A percentile compares a stretch with the other conserved stretches of the same genome.
Conservation (phyloP, 257 asterid species). For the Solanum boliviense region DNA sequence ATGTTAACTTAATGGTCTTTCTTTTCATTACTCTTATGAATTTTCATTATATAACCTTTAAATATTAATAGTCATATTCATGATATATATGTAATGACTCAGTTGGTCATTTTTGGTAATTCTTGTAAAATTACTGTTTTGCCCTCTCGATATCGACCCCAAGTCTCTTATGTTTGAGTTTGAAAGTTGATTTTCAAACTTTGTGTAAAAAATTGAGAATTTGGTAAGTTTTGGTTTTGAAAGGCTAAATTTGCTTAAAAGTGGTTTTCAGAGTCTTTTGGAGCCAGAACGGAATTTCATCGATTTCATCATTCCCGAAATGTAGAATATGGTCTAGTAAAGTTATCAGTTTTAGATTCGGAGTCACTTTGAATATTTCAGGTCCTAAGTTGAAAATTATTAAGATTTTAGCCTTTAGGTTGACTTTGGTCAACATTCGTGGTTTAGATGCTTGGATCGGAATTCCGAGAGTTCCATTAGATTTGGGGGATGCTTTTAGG, state of each 20-base stretch:
- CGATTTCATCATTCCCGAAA: neutral
- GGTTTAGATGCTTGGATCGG: neutral
- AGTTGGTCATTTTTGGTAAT: neutral
- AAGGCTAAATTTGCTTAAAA: neutral
- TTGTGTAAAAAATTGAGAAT: neutral
- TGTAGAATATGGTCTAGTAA: neutral
- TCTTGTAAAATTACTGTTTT: too few species aligned
- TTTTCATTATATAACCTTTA: neutral
- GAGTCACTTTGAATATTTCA: neutral
- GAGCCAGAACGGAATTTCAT: neutral
- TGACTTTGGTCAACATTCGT: neutral
- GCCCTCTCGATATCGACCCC: neutral
- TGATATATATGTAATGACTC: neutral
- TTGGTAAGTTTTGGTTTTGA: neutral
- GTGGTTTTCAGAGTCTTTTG: too few species aligned
- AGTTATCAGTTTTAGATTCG: neutral
- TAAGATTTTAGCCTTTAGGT: neutral
- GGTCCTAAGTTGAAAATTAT: neutral
- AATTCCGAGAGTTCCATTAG: neutral
- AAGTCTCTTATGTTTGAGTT: neutral
- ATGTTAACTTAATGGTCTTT: neutral
- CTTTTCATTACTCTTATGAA: neutral
- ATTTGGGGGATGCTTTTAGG: neutral
- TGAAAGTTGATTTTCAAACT: too few species aligned
- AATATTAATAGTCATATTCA: neutral